Conservation (phyloP, 768 basidiomycete species). For the Rhodotorula toruloides region DNA sequence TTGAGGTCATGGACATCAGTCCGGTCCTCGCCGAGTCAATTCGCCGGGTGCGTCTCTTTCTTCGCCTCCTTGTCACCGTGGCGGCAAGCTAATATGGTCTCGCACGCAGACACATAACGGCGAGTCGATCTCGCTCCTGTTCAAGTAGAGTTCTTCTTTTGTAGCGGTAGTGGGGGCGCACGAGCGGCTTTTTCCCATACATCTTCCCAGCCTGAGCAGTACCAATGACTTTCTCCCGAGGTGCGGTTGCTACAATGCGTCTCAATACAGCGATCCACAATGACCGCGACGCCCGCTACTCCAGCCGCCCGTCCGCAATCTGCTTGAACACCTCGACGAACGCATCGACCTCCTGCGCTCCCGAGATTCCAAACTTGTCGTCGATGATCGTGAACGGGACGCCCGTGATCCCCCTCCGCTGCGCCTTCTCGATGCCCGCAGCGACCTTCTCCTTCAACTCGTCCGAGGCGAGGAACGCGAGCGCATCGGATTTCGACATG, state of each 20-base stretch:
- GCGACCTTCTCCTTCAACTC: conserved; percentile 64
- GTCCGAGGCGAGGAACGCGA: conserved; percentile 61
- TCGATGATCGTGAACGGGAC: conserved; percentile 65
- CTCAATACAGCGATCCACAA: no score
- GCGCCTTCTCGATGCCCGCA: conserved; percentile 59
- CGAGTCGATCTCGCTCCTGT: conserved; percentile 81
- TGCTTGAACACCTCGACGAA: conserved; percentile 38
- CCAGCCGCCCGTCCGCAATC: conserved; percentile 36
- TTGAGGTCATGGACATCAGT: conserved; percentile 84
- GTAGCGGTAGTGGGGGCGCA: not conserved
- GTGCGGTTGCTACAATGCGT: no score
- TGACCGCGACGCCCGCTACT: not conserved
- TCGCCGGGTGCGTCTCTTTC: conserved; percentile 52
- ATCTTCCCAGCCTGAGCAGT: no score
- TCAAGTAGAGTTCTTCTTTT: conserved; percentile 55
- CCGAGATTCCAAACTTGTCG: conserved; percentile 20
- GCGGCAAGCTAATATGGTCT: not conserved
- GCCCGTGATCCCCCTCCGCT: conserved; percentile 62
- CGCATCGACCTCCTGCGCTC: conserved; percentile 40
- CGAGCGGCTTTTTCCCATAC: no score
- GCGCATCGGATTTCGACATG: conserved; percentile 56
- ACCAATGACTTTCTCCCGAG: conserved; percentile 3
- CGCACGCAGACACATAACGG: conserved; percentile 67
- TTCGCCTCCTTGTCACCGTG: no score
- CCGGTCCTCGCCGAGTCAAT: conserved; percentile 93